These are phyloP conservation scores for Dendrostoma leiphaemia DNA, from an alignment of 2,329 filamentous ascomycete genomes.

Conservation along the genomic window DNA sequence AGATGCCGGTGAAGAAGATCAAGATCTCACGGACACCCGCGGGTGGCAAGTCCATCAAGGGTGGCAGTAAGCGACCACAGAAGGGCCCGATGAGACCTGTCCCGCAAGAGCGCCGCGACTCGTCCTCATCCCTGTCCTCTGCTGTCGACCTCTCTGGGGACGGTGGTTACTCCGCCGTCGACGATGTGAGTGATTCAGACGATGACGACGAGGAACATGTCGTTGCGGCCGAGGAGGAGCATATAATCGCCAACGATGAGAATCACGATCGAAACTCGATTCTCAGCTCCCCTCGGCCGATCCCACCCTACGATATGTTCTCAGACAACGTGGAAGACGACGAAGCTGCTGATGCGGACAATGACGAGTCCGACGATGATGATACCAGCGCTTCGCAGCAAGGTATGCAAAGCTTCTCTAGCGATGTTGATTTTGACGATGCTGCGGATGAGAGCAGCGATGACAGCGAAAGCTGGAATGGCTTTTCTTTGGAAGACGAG, in stretches of 20 bases:
- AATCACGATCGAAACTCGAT: constrained; percentile 34
- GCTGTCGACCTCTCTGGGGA: constrained; percentile 63
- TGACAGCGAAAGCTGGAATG: constrained; percentile 43
- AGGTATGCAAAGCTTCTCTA: constrained; percentile 27
- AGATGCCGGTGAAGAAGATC: constrained; percentile 17
- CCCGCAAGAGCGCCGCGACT: constrained; percentile 43
- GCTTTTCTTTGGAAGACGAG: constrained; percentile 35
- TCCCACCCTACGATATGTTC: constrained; percentile 25
- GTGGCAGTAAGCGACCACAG: constrained; percentile 11
- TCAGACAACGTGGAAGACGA: constrained; percentile 32
- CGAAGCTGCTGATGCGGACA: constrained; percentile 35
- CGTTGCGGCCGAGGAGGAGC: constrained; percentile 73
- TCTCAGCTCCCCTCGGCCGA: constrained; percentile 51
- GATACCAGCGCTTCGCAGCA: constrained; percentile 35
- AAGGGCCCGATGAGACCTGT: constrained; percentile 14
- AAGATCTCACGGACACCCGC: constrained; percentile 11
- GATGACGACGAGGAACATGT: constrained; percentile 79
- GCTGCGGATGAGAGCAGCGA: constrained; percentile 38
- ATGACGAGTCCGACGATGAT: constrained; percentile 36
- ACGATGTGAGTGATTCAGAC: constrained; percentile 74
- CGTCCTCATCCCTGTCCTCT: constrained; percentile 55
- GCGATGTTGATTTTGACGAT: constrained; percentile 31
- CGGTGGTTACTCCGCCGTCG: constrained; percentile 71
- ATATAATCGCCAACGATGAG: constrained; percentile 56
- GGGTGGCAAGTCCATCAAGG: constrained; percentile 19